phyloP scores from a whole-genome alignment of 1,284 basidiomycete genomes.

The Phylloboletellus chloephorus region DNA sequence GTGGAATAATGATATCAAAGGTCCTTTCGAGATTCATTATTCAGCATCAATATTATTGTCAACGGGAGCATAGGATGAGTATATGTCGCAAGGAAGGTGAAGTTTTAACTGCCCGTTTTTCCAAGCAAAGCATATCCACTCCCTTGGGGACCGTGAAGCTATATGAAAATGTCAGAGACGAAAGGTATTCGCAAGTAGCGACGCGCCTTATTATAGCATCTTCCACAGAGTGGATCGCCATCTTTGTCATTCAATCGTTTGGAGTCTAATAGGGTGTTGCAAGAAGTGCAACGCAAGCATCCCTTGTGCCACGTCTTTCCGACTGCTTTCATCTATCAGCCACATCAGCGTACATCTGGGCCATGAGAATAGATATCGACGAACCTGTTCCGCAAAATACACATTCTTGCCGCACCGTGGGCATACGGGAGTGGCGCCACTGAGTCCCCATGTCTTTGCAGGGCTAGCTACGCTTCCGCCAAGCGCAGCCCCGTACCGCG shows the following conservation, averaged over 20 bases:
- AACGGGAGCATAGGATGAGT: neutral
- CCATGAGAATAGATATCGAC: neutral
- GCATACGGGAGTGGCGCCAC: constrained; percentile 44
- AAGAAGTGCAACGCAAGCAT: constrained; percentile 69
- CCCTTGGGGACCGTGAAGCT: constrained; percentile 68
- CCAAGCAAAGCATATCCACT: constrained; percentile 69
- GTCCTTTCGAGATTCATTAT: constrained; percentile 12
- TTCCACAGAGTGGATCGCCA: constrained; percentile 59
- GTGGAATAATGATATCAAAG: constrained; percentile 24
- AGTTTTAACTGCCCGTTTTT: constrained; percentile 44
- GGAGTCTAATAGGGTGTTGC: constrained; percentile 61
- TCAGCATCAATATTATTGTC: constrained; percentile 3
- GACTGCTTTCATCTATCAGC: constrained; percentile 59
- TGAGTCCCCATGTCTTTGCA: constrained; percentile 36
- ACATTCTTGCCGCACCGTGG: constrained; percentile 56
- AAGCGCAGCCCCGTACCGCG: constrained; percentile 47
- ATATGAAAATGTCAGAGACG: constrained; percentile 7
- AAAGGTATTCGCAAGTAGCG: neutral
- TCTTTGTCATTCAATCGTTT: constrained; percentile 68
- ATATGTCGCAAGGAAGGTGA: neutral
- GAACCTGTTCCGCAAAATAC: constrained; percentile 60
- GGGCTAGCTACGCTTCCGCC: constrained; percentile 30
- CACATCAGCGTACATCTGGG: constrained; percentile 8
- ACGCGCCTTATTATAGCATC: constrained; percentile 68
- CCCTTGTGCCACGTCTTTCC: constrained; percentile 71